A percentile compares a stretch with the other conserved stretches of the same genome.
Conservation (phyloP, 192 early-diverging fungal genomes). For the Coemansia guatemalensis region DNA sequence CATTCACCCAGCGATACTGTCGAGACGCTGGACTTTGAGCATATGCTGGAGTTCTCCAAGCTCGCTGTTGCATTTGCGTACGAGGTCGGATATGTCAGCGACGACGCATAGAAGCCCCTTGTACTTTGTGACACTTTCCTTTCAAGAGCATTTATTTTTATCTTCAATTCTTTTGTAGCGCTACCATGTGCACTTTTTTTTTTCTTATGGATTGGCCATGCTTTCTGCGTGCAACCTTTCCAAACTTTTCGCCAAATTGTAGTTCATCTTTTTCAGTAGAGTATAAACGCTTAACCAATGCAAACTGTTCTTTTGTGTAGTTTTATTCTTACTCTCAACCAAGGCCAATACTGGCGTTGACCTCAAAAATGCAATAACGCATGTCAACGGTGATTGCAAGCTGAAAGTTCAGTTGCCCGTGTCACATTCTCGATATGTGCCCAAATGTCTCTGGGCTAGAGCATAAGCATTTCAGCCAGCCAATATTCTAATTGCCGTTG, state of each 20-base stretch:
- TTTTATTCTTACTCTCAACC: too few relatives aligned
- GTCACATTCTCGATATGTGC: too few relatives aligned
- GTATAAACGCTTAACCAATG: constrained; percentile 14
- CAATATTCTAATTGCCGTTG: too few relatives aligned
- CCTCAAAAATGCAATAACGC: too few relatives aligned
- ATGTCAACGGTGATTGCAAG: too few relatives aligned
- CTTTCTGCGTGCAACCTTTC: background rate
- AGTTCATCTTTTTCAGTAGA: too few relatives aligned
- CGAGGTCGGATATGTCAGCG: constrained; percentile 61
- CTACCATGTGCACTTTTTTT: background rate
- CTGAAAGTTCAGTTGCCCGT: too few relatives aligned
- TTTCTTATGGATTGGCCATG: background rate
- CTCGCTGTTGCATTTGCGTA: constrained; percentile 82
- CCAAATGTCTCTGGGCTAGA: too few relatives aligned
- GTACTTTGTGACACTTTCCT: background rate
- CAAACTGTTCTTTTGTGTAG: constrained; percentile 52
- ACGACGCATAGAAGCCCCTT: background rate
- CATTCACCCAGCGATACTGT: constrained; percentile 81
- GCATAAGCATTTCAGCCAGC: too few relatives aligned
- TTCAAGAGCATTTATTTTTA: background rate
- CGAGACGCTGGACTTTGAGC: constrained; percentile 75
- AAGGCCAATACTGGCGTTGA: constrained; percentile 68
- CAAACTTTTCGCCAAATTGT: background rate
- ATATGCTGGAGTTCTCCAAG: constrained; percentile 89
- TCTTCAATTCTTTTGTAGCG: background rate